Conservation (phyloP, 140 eudicot genomes). For the Bidens hawaiensis region DNA sequence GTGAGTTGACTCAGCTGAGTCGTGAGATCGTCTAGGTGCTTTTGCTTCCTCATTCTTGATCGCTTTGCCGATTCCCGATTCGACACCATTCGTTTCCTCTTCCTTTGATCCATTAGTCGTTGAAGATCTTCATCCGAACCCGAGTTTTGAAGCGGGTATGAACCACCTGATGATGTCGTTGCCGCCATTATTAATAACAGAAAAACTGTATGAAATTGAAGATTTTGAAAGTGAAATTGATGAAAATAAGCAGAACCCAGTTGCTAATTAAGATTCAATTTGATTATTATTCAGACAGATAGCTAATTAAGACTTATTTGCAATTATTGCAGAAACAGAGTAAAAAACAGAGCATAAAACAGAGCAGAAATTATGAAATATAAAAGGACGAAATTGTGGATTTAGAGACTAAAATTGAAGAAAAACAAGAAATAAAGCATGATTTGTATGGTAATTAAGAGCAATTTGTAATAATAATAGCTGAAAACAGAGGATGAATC, state of each 20-base stretch:
- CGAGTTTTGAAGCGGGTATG: constrained; percentile 30
- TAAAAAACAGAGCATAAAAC: too few relatives aligned
- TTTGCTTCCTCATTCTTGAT: constrained; percentile 77
- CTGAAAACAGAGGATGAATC: constrained; percentile 12
- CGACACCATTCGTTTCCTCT: constrained; percentile 78
- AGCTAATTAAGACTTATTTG: not conserved
- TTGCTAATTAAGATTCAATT: not conserved
- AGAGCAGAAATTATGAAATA: constrained; percentile 26
- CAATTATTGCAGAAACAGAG: not conserved
- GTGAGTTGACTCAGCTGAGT: constrained; percentile 54
- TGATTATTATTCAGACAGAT: constrained; percentile 1
- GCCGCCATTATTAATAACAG: constrained; percentile 46
- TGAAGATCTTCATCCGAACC: constrained; percentile 40
- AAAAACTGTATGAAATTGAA: not conserved
- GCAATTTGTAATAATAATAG: not conserved
- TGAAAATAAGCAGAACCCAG: constrained; percentile 37
- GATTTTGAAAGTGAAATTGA: constrained; percentile 6
- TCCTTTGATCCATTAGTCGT: constrained; percentile 55
- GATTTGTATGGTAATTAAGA: constrained; percentile 22
- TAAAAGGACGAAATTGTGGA: not conserved
- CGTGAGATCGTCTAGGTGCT: constrained; percentile 70
- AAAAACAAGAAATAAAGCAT: constrained; percentile 32
- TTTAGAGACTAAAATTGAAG: not conserved
- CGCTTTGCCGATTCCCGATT: constrained; percentile 91
- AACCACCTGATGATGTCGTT: constrained; percentile 49